These are phyloP conservation scores for Helminthosporium solani DNA, from an alignment of 2,329 filamentous ascomycete species.

Conservation along the genomic window DNA sequence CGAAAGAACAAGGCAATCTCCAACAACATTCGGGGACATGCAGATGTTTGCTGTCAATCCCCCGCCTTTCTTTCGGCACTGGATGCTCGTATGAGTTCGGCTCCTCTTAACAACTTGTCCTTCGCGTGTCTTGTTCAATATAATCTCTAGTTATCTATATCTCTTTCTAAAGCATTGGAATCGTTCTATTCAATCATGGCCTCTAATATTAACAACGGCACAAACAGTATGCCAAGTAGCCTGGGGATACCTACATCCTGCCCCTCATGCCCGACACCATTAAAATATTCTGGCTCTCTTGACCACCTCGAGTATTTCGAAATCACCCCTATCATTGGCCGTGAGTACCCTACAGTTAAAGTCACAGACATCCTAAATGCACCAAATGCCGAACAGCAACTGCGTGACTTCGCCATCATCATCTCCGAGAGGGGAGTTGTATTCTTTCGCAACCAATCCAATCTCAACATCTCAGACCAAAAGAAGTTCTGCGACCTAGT, in stretches of 20 bases:
- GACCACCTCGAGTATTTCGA: conserved; percentile 57
- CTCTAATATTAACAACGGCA: not conserved
- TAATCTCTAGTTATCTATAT: too few species aligned
- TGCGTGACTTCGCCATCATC: conserved; percentile 61
- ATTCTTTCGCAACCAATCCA: conserved; percentile 56
- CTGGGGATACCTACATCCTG: conserved; percentile 15
- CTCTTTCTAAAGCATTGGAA: too few species aligned
- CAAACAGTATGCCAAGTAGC: conserved; percentile 6
- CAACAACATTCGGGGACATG: too few species aligned
- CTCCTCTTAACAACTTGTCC: too few species aligned
- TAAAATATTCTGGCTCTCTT: conserved; percentile 53
- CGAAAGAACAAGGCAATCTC: too few species aligned
- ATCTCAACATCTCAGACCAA: conserved; percentile 52
- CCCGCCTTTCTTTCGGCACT: too few species aligned
- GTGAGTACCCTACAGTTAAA: conserved; percentile 60
- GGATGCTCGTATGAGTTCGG: too few species aligned
- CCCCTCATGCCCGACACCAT: conserved; percentile 20
- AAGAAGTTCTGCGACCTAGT: conserved; percentile 53
- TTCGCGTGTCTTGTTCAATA: too few species aligned
- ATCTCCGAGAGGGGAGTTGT: conserved; percentile 54
- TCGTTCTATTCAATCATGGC: not conserved
- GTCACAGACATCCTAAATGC: conserved; percentile 64
- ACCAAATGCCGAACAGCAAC: conserved; percentile 61
- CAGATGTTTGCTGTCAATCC: too few species aligned
- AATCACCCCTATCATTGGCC: conserved; percentile 62